Percentiles rank a stretch among this genome's conserved stretches.
These are phyloP conservation scores for Trametes elegans DNA, from an alignment of 768 basidiomycete species.

Conservation along the genomic window DNA sequence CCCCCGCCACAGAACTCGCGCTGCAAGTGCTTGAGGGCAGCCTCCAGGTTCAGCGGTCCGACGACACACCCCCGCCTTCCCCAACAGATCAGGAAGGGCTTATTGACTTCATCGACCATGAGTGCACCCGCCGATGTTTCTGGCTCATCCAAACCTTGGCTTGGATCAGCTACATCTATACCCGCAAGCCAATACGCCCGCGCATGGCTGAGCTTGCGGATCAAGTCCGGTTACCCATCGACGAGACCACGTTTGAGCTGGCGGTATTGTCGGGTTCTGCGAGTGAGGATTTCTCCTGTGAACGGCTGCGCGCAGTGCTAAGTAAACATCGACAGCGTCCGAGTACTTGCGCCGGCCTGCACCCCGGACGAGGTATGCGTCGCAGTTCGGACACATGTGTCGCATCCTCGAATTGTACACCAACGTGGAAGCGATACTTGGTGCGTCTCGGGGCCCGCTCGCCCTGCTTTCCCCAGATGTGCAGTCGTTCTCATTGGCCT, in stretches of 20 bases:
- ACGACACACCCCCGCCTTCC: slow-evolving; percentile 47
- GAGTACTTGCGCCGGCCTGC: slow-evolving; percentile 70
- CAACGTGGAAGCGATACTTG: slow-evolving; percentile 55
- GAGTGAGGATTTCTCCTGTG: slow-evolving; percentile 12
- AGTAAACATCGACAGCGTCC: slow-evolving; percentile 25
- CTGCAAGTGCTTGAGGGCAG: slow-evolving; percentile 65
- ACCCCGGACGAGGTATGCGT: slow-evolving; percentile 58
- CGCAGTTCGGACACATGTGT: slow-evolving; percentile 76
- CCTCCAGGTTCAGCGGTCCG: slow-evolving; percentile 62
- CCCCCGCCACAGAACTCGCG: slow-evolving; percentile 48
- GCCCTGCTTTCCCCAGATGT: not conserved
- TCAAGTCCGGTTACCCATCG: slow-evolving; percentile 69
- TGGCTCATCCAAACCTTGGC: slow-evolving; percentile 74
- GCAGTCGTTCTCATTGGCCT: not conserved
- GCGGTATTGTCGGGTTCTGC: slow-evolving; percentile 22
- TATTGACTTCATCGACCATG: slow-evolving; percentile 59
- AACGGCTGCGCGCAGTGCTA: not conserved
- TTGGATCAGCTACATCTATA: slow-evolving; percentile 40
- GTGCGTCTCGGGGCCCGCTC: slow-evolving; percentile 32
- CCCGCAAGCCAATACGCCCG: slow-evolving; percentile 35
- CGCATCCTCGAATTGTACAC: slow-evolving; percentile 65
- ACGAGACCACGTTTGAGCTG: slow-evolving; percentile 80
- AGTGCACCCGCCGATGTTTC: slow-evolving; percentile 78
- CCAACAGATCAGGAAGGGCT: slow-evolving; percentile 54
- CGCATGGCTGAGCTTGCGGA: slow-evolving; percentile 32